Evolutionary conservation across 805 yeast genomes (phyloP).

Genomic region (Spathaspora boniae): DNA sequence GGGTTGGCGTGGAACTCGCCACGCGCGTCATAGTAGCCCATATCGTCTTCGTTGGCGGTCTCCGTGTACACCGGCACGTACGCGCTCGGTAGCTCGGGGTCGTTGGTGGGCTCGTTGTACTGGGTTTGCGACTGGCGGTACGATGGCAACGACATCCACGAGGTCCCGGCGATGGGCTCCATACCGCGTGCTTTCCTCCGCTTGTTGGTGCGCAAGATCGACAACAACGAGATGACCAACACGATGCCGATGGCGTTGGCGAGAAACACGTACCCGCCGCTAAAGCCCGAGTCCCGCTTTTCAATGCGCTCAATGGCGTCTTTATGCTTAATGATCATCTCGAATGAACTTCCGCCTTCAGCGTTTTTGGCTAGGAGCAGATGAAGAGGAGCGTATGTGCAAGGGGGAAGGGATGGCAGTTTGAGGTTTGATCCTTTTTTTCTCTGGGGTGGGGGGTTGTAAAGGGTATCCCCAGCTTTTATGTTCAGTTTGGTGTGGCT

Average conservation of each 20-base stretch:
- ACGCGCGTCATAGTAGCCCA: conserved; percentile 67
- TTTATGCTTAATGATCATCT: too few species aligned
- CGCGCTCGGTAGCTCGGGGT: conserved; percentile 34
- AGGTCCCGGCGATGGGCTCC: conserved; percentile 67
- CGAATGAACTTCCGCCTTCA: too few species aligned
- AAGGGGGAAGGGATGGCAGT: too few species aligned
- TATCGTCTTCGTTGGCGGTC: conserved; percentile 63
- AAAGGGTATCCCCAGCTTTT: too few species aligned
- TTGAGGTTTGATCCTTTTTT: too few species aligned
- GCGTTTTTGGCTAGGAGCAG: too few species aligned
- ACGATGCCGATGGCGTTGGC: neutral
- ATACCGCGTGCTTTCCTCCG: conserved; percentile 46
- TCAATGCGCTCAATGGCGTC: too few species aligned
- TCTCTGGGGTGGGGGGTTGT: too few species aligned
- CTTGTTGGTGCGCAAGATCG: conserved; percentile 42
- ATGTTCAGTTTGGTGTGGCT: too few species aligned
- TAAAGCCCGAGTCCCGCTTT: too few species aligned
- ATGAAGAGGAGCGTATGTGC: too few species aligned
- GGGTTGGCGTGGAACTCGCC: conserved; percentile 46
- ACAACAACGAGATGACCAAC: too few species aligned
- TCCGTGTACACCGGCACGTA: conserved; percentile 70
- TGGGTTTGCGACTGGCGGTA: conserved; percentile 64
- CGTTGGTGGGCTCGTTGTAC: conserved; percentile 43
- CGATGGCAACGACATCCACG: conserved; percentile 84
- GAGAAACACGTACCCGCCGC: neutral